Evolutionary conservation across 192 early-diverging fungal genomes (phyloP), one percentile per base, ranked within the genome.

Genomic region (Glomus cerebriforme): DNA sequence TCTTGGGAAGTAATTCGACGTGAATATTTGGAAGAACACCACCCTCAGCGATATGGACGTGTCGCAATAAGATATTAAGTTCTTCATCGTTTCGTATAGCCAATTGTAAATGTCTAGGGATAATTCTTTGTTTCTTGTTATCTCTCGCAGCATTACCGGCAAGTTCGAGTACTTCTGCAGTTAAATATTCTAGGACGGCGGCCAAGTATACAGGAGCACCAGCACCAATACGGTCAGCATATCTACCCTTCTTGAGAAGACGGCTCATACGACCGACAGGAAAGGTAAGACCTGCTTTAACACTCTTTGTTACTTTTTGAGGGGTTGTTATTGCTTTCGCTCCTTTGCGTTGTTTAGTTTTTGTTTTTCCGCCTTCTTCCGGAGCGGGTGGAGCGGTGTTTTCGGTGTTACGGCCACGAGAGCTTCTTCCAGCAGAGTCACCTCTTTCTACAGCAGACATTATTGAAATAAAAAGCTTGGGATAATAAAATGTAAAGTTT

Each of bases 11-110:
- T 13, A 93, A 86, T 32, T 84, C 80, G 45, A 83, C 79, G 86
- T 94, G 91, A 80, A 94, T 94, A 87, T 92, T 92, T 83, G 89
- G 88, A 77, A 93, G 82, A 37, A 94, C 91, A 89, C 93, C 94
- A 79, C 94, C 94, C 87, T 95, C 93, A 76, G 95, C 94, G 79
- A 96, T 96, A 81, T 95, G 96, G 79, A 96, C 94, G 81, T 89
- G 90, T 78, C 92, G 92, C 68, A 96, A 91, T 75, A 96, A 88
- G 87, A 95, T 96, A 92, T 96, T 96, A 78, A 96, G 85, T 85
- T 96, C 95, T 81, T 96, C 94, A 86, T 96, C 94, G 88, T 96
- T 96, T 75, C 95, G 86, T 90, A 96, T 95, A 87, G 94, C 93
- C 73, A 95, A 89, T 87, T 95, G 94, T 59, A 95, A 83, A 87